A percentile compares a stretch with the other conserved stretches of the same genome.
phyloP scores from a whole-genome alignment of 805 yeast genomes.

The Starmerella kuoi region DNA sequence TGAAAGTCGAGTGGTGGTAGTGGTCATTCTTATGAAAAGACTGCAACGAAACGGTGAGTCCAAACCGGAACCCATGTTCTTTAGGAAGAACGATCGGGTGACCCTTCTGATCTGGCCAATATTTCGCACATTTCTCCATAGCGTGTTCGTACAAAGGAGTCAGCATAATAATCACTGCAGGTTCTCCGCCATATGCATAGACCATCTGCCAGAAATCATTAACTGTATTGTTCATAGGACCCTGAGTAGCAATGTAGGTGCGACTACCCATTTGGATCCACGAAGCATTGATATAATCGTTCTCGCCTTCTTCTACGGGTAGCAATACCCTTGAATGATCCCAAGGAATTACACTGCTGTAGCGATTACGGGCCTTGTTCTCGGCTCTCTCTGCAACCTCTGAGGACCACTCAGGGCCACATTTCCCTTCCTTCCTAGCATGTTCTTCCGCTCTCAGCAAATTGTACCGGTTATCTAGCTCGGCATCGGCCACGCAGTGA shows the following conservation, averaged over 20 bases:
- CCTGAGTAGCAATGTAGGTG: slow-evolving; percentile 67
- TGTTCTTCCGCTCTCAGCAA: slow-evolving; percentile 25
- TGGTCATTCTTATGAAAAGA: slow-evolving; percentile 19
- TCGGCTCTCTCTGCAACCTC: slow-evolving; percentile 18
- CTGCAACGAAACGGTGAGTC: slow-evolving; percentile 17
- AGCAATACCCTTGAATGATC: slow-evolving; percentile 46
- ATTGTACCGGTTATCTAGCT: slow-evolving; percentile 24
- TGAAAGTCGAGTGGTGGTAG: slow-evolving; percentile 20
- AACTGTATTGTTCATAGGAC: slow-evolving; percentile 63
- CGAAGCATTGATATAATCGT: slow-evolving; percentile 80
- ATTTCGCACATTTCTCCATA: slow-evolving; percentile 68
- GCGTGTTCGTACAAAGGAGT: slow-evolving; percentile 68
- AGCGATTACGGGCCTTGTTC: slow-evolving; percentile 39
- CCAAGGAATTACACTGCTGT: slow-evolving; percentile 52
- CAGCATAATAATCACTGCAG: slow-evolving; percentile 54
- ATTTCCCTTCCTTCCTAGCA: slow-evolving; percentile 23
- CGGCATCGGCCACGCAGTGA: slow-evolving; percentile 24
- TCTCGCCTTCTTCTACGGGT: slow-evolving; percentile 23
- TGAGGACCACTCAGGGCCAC: slow-evolving; percentile 23
- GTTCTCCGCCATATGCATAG: slow-evolving; percentile 56
- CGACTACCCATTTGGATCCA: slow-evolving; percentile 41
- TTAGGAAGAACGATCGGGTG: slow-evolving; percentile 10
- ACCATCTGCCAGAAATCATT: slow-evolving; percentile 80
- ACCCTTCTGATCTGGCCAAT: slow-evolving; percentile 45
- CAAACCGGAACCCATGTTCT: slow-evolving; percentile 19